Conservation (phyloP, 2,329 filamentous ascomycete species). For the Trichoderma cornu-damae region DNA sequence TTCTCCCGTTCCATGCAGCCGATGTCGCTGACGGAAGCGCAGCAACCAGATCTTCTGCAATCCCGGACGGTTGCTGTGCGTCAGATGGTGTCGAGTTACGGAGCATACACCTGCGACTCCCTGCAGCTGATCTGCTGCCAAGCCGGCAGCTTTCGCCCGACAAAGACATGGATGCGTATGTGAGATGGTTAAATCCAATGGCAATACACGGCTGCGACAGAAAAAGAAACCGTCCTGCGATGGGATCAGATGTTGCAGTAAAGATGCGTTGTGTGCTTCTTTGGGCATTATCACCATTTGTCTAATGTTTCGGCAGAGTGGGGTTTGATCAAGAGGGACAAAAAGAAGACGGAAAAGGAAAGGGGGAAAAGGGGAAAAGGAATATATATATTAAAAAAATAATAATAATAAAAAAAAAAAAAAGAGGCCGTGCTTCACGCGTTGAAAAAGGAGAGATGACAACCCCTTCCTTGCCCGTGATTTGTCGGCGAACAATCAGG, state of each 20-base stretch:
- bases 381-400: too few species aligned
- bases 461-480: neutral
- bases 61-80: neutral
- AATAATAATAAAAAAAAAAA: too few species aligned
- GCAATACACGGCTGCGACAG: neutral
- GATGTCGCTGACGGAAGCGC: neutral
- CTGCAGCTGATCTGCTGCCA: slow-evolving; percentile 7
- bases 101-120: neutral
- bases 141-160: slow-evolving; percentile 8
- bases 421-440: neutral
- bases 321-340: neutral
- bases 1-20: slow-evolving; percentile 10
- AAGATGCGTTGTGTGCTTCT: too few species aligned
- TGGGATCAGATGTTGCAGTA: neutral
- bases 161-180: neutral
- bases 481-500: neutral
- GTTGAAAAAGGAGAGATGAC: neutral
- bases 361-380: too few species aligned
- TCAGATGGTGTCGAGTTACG: neutral
- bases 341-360: neutral
- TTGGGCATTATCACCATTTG: neutral
- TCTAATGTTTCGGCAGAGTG: neutral
- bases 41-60: neutral
- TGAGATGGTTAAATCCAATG: neutral
- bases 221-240: neutral